These are phyloP conservation scores for Apophysomyces variabilis DNA, from an alignment of 371 early-diverging fungal genomes.

Conservation along the genomic window DNA sequence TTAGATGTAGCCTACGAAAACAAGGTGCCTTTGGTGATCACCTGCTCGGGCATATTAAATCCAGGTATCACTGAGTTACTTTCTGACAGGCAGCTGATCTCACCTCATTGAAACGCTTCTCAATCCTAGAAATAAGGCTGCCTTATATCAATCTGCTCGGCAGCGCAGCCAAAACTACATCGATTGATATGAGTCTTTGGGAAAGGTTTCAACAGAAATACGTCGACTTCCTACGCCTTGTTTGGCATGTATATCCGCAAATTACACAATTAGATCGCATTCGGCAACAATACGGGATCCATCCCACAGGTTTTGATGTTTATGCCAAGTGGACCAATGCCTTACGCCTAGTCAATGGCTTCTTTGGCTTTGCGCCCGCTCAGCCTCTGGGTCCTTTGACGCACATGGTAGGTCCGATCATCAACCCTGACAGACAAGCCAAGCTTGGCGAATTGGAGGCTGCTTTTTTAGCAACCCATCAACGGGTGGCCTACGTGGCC, in stretches of 20 bases:
- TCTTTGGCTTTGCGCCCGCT: slow-evolving; percentile 12
- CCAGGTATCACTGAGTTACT: not conserved
- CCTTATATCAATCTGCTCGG: slow-evolving; percentile 16
- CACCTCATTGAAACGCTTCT: too few relatives aligned
- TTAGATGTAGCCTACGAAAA: slow-evolving; percentile 10
- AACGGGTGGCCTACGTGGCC: slow-evolving; percentile 24
- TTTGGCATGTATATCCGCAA: not conserved
- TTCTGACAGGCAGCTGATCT: too few relatives aligned
- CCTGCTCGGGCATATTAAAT: not conserved
- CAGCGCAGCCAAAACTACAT: slow-evolving; percentile 8
- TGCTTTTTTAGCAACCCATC: slow-evolving; percentile 8
- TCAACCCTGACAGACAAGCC: not conserved
- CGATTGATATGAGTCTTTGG: slow-evolving; percentile 8
- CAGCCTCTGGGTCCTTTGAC: slow-evolving; percentile 22
- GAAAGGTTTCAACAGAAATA: slow-evolving; percentile 11
- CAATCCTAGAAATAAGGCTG: not conserved
- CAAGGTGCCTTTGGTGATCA: slow-evolving; percentile 10
- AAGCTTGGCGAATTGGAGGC: not conserved
- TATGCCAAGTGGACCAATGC: slow-evolving; percentile 11
- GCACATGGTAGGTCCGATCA: slow-evolving; percentile 23
- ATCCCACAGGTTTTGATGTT: slow-evolving; percentile 5
- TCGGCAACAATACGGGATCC: slow-evolving; percentile 6
- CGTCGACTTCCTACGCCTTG: not conserved
- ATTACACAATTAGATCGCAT: slow-evolving; percentile 1
- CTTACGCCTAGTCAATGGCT: slow-evolving; percentile 2